Percentiles rank a stretch among this genome's conserved stretches.
Evolutionary conservation across 371 early-diverging fungal species (phyloP).

Genomic region (Mycotypha africana): DNA sequence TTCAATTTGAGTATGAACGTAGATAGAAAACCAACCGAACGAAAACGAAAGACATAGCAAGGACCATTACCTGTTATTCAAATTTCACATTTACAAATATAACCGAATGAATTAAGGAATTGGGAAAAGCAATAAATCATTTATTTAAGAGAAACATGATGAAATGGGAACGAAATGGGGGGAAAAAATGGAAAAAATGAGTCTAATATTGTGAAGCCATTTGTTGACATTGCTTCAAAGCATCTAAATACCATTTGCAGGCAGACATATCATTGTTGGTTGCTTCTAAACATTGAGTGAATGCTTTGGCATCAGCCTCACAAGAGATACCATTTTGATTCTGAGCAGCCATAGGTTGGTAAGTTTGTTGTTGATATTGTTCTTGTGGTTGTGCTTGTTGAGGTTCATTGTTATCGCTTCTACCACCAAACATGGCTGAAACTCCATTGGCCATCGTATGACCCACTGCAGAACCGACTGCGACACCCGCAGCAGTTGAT

Average conservation of each 20-base stretch:
- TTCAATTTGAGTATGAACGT: constrained; percentile 55
- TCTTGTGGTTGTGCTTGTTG: constrained; percentile 14
- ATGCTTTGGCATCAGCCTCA: constrained; percentile 82
- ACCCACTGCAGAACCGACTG: constrained; percentile 84
- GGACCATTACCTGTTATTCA: too few species aligned
- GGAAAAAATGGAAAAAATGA: too few species aligned
- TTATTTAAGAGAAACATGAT: not conserved
- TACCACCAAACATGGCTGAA: constrained; percentile 70
- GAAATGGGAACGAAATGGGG: not conserved
- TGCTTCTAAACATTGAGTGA: constrained; percentile 79
- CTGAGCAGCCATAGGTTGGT: constrained; percentile 35
- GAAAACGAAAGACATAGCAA: too few species aligned
- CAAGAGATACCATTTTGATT: constrained; percentile 45
- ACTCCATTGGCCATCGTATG: constrained; percentile 67
- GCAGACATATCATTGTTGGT: constrained; percentile 70
- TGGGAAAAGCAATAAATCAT: not conserved
- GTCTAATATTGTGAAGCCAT: constrained; percentile 40
- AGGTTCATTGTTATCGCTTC: constrained; percentile 13
- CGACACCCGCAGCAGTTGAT: constrained; percentile 89
- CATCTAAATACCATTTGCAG: constrained; percentile 86
- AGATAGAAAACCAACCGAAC: constrained; percentile 19
- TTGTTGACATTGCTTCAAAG: constrained; percentile 81
- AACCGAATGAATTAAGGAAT: too few species aligned
- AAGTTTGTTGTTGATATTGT: constrained; percentile 30
- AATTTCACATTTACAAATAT: too few species aligned